These are phyloP conservation scores for Arctium lappa DNA, from an alignment of 129 eudicot species.

Conservation along the genomic window DNA sequence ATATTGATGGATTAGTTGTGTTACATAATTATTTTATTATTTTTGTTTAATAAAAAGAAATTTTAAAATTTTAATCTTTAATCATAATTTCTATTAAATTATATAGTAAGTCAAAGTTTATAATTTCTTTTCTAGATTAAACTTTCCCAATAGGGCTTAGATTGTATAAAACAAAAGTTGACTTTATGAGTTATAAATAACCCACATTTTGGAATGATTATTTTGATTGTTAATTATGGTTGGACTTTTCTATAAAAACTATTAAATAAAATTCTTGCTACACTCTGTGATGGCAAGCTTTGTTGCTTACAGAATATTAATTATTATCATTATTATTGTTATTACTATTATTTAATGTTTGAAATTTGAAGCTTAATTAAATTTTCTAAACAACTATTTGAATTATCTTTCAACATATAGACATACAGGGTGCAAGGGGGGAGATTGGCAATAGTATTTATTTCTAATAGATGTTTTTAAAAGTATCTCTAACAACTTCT, in stretches of 20 bases:
- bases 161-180: constrained; percentile 15
- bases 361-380: neutral
- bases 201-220: neutral
- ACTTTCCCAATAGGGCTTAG: neutral
- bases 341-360: neutral
- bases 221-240: neutral
- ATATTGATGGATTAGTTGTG: neutral
- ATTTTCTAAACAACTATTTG: neutral
- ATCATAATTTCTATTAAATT: too few species aligned
- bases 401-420: neutral
- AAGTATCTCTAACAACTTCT: too few species aligned
- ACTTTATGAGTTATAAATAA: neutral
- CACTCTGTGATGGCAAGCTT: neutral
- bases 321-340: neutral
- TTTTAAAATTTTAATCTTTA: too few species aligned
- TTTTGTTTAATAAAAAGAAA: too few species aligned
- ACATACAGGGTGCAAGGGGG: neutral
- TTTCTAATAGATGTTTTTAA: too few species aligned
- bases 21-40: neutral
- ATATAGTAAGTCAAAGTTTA: neutral
- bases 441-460: too few species aligned
- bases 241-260: constrained; percentile 4
- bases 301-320: neutral
- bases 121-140: neutral
- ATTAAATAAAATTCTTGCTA: neutral